Evolutionary conservation across 352 stramenopile species (phyloP), one percentile per base, ranked within the genome.

Genomic region (Lagenidium sp.): DNA sequence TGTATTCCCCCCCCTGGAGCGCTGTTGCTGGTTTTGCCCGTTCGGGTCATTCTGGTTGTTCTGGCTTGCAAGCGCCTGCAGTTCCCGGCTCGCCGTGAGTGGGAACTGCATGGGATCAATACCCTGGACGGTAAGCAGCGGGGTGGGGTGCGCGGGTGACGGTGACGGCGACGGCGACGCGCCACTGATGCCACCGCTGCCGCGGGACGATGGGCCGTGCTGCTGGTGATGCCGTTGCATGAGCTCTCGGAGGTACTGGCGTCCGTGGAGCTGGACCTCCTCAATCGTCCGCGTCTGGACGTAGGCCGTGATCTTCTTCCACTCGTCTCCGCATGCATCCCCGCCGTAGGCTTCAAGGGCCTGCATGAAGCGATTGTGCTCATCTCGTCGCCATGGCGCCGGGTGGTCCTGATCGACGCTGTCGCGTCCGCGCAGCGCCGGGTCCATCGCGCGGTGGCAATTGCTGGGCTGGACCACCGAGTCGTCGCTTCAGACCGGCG

Each of bases 331-430:
- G 10, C 47, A 82, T 11, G 47, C 44, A 32, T 68, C 52, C 7
- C 52, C 57, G 1, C 79, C 82, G 41, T 76, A 87, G 11, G 65
- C 50, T 50, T 94, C 82, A 6, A 94, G 61, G 12, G 72, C 80
- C 44, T 87, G 72, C 56, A 94, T 78, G 61, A 94, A 92, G 11
- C 80, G 60, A 15, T 53, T 61, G 50, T 94, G 82, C 44, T 94
- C n/a, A n/a, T n/a, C n/a, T n/a, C n/a, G n/a, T n/a, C 79, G 15
- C 88, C 75, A 39, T 48, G 58, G 6, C 63, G 55, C 79, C 82
- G 92, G 15, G 50, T 38, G 7, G 49, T 26, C 21, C 18, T 18
- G 10, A 43, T 5, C 11, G 39, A 31, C 6, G 37, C 35, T 44
- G 37, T 1, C 16, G 40, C 36, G 36, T 55, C 41, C 11, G n/a